These are phyloP conservation scores for Chrysoporthe deuterocubensis DNA, from an alignment of 2,329 filamentous ascomycete genomes.

Conservation along the genomic window DNA sequence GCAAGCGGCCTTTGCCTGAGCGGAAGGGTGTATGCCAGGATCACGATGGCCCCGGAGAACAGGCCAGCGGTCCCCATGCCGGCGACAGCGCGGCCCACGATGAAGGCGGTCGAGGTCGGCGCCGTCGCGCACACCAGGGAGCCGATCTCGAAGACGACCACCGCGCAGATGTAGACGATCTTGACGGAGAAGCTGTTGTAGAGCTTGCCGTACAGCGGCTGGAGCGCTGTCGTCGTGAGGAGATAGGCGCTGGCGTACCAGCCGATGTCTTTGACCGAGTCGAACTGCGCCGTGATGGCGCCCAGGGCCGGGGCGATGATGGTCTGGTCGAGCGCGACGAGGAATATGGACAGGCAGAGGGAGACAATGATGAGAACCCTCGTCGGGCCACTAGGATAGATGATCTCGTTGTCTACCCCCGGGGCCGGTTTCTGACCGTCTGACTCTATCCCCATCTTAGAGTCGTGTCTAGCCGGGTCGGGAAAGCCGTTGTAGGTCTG, in stretches of 20 bases:
- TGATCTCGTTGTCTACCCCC: constrained; percentile 29
- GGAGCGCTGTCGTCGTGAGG: constrained; percentile 53
- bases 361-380: constrained; percentile 48
- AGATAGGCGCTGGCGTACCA: constrained; percentile 58
- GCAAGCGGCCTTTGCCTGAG: constrained; percentile 57
- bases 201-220: constrained; percentile 54
- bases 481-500: background rate
- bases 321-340: constrained; percentile 56
- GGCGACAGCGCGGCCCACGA: constrained; percentile 56
- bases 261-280: constrained; percentile 52
- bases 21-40: constrained; percentile 54
- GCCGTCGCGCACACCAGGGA: constrained; percentile 47
- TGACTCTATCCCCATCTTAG: background rate
- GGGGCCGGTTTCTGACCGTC: background rate
- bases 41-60: constrained; percentile 54
- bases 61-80: constrained; percentile 57
- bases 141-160: constrained; percentile 40
- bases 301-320: constrained; percentile 58
- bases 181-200: constrained; percentile 57
- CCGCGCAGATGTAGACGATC: constrained; percentile 45
- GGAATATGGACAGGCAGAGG: constrained; percentile 52
- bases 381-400: constrained; percentile 47
- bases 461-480: background rate
- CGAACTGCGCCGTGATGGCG: constrained; percentile 52
- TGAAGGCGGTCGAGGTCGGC: constrained; percentile 52